A percentile compares a stretch with the other conserved stretches of the same genome.
These are phyloP conservation scores for Glycine latifolia DNA, from an alignment of 306 rosid genomes.

Conservation along the genomic window DNA sequence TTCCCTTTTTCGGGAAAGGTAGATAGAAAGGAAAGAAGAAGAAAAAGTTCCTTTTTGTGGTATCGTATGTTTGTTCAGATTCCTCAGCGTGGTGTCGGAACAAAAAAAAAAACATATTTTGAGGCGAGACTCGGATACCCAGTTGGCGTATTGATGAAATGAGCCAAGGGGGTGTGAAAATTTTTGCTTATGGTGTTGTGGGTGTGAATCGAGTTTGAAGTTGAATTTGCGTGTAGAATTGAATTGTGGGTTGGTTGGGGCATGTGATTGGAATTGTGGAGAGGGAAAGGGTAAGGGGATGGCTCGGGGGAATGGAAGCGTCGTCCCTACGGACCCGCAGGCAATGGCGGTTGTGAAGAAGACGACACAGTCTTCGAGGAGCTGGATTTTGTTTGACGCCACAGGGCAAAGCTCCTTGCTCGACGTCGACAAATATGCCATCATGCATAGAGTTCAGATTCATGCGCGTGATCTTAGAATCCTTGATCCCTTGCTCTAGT, in stretches of 20 bases:
- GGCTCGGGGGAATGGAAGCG: conserved; percentile 70
- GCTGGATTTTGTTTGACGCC: conserved; percentile 76
- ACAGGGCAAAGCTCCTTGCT: conserved; percentile 64
- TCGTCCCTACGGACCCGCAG: conserved; percentile 78
- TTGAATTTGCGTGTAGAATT: neutral
- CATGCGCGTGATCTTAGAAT: conserved; percentile 73
- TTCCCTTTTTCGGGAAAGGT: neutral
- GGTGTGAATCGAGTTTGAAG: conserved; percentile 4
- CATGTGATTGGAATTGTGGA: conserved; percentile 39
- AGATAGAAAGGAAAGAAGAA: neutral
- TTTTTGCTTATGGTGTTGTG: neutral
- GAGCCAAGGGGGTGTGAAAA: conserved; percentile 9
- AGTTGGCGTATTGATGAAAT: conserved; percentile 38
- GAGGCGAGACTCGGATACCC: conserved; percentile 24
- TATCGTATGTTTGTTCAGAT: conserved; percentile 21
- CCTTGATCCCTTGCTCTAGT: too few species aligned
- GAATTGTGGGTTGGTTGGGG: neutral
- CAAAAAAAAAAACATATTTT: neutral
- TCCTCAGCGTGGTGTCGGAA: neutral
- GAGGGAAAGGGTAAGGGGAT: conserved; percentile 60
- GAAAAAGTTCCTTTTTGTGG: neutral
- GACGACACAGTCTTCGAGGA: conserved; percentile 78
- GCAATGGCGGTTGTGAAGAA: conserved; percentile 62
- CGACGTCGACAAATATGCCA: conserved; percentile 85
- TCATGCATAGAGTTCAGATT: conserved; percentile 88